Base-by-base conservation (phyloP, 805 yeast genomes). In the Pichia heedii region DNA sequence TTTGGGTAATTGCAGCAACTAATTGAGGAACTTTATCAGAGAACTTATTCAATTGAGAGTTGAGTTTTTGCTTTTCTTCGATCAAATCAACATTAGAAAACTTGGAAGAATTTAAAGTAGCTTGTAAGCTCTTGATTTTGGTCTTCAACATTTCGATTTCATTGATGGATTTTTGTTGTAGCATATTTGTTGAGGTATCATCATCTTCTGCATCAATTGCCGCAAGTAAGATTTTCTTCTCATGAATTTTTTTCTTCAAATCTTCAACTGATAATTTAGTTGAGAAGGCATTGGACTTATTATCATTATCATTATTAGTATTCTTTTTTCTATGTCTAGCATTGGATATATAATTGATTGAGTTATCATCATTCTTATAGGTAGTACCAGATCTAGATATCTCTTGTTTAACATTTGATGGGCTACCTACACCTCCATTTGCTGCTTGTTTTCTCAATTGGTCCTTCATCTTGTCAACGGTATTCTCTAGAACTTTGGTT, bases 311-410 rank as follows among this genome's bases (percentile, higher is more conserved):
- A 2, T 51, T 51, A 34, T 54, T 57, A 3, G 56, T 39, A 8
- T 56, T 65, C 22, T 44, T 43, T 35, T 45, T 51, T 52, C 79
- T 74, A 56, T 86, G 80, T 50, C 85, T 73, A 3, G 90, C 76
- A 40, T 53, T 60, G 39, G 65, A 58, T 21, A 77, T 77, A 50
- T 88, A 88, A 2, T 78, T 75, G 30, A 78, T 65, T 40, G 76
- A 76, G 45, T 74, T 75, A 53, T 84, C 95, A 56, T 88, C 79
- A 58, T 86, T 84, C 55, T 83, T 85, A 67, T 75, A 83, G 42
- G 76, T 70, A 1, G 82, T 66, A 3, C 77, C 78, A 48, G 64
- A 78, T 51, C 60, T 67, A 8, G 60, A 49, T 27, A 66, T 59
- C 40, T 66, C 64, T 7, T 59, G 42, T 33, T 42, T 42, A 24